Base-by-base conservation (phyloP, 208 protist species). In the Trypanosoma avium region DNA sequence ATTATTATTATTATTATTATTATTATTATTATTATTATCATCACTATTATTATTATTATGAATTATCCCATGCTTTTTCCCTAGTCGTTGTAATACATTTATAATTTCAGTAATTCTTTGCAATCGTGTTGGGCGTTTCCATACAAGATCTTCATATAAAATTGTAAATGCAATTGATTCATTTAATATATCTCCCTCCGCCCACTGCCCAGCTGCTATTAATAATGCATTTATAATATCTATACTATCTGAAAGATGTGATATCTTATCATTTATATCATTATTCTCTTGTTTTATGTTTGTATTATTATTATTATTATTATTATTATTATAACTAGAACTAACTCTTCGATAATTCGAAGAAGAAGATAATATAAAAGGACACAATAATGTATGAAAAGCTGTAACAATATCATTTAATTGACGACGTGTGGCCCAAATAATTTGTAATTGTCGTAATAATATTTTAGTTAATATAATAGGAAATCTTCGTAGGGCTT, bases 401-500 rank as follows among this genome's bases (percentile, higher is more conserved):
- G 61, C 67, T 10, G 73, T 50, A 8, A 87, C 61, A 21, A 87
- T 52, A 52, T 93, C 87, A 1, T 68, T 33, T 6, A 90, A 61
- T n/a, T 78, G 69, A 54, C 80, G 87, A 9, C 82, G 78, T 29
- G 77, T 45, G 1, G 82, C 73, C 82, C 84, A 93, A 21, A 79
- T 57, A 19, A 55, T 54, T 60, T 93, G 75, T 61, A 86, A 72
- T 33, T 76, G 74, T 38, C 32, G 70, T 27, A 93, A 70, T 36
- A 78, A 54, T 0, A 53, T 43, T 3, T 70, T 70, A 0, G 60
- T 46, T 26, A 88, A 71, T 1, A 93, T 63, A 33, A 87, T 50
- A 4, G 87, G 87, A 55, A 85, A 90, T 30, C 79, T 75, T 13
- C 75, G 74, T 42, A 90, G 74, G 9, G 77, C 61, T 30, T 90